A percentile compares a stretch with the other conserved stretches of the same genome.
These are phyloP conservation scores for Aspergillus panamensis DNA, from an alignment of 495 filamentous ascomycete species.

Conservation along the genomic window DNA sequence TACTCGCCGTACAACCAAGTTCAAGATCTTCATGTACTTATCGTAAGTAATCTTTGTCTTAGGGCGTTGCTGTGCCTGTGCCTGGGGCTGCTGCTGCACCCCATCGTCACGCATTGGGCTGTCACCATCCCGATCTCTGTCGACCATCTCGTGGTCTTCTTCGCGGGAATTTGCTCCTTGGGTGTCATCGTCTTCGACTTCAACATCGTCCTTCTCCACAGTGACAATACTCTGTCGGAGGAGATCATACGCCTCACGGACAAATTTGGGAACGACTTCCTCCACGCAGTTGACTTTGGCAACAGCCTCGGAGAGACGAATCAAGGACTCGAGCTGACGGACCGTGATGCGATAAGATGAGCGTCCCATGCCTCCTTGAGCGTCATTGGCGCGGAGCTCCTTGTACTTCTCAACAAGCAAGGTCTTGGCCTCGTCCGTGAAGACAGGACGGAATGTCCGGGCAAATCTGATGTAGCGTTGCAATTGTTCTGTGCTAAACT, in stretches of 20 bases:
- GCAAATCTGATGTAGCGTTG: slow-evolving; percentile 98
- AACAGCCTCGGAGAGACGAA: slow-evolving; percentile 90
- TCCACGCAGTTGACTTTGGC: slow-evolving; percentile 96
- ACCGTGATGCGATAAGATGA: slow-evolving; percentile 98
- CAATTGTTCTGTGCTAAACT: slow-evolving; percentile 93
- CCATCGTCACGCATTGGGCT: slow-evolving; percentile 60
- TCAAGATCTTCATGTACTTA: slow-evolving; percentile 88
- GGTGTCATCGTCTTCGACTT: slow-evolving; percentile 81
- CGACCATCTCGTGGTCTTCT: slow-evolving; percentile 41
- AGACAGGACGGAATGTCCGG: slow-evolving; percentile 88
- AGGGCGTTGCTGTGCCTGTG: slow-evolving; percentile 41
- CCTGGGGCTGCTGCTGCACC: slow-evolving; percentile 37
- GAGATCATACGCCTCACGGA: slow-evolving; percentile 85
- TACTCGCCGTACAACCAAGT: slow-evolving; percentile 74
- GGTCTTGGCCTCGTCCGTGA: slow-evolving; percentile 80
- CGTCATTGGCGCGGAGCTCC: slow-evolving; percentile 88
- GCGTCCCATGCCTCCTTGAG: slow-evolving; percentile 86
- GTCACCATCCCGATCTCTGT: slow-evolving; percentile 63
- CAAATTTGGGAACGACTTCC: slow-evolving; percentile 79
- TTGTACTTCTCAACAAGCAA: slow-evolving; percentile 92
- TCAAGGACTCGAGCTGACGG: slow-evolving; percentile 90
- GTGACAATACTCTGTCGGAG: slow-evolving; percentile 92
- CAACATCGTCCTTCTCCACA: slow-evolving; percentile 96
- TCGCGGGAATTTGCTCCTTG: slow-evolving; percentile 24
- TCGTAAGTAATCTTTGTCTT: slow-evolving; percentile 94